Base-by-base conservation (phyloP, 805 yeast species). In the Hanseniaspora meyeri region DNA sequence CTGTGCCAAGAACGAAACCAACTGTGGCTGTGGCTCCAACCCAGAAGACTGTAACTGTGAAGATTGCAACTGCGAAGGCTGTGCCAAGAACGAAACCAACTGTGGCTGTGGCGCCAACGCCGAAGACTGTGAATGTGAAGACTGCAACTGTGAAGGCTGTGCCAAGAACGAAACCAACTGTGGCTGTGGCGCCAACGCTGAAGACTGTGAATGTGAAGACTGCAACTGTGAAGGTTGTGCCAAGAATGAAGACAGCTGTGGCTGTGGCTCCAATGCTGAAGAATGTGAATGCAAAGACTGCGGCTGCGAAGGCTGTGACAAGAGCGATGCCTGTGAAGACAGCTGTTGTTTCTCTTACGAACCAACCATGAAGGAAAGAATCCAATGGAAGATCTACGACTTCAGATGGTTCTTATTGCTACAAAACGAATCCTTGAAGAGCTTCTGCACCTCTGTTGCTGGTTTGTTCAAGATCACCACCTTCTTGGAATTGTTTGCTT, bases 311-410 rank as follows among this genome's bases (percentile, higher is more conserved):
- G 49, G 27, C 9, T 46, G 49, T 17, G 49, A 6, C 10, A 19
- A 42, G 6, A 17, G 31, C 11, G 45, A 3, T 14, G 32, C 4
- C 2, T 51, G 55, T 43, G 50, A 43, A 20, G 55, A 51, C 19
- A 20, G 45, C 16, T 51, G 55, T 29, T 51, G 42, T 43, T 51
- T 36, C 47, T 43, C 49, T 37, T 53, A 53, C 31, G 57, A 53
- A 32, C 57, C 57, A 46, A 53, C 50, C 19, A 31, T 53, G 8
- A 46, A 39, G 17, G 57, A 53, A 53, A 38, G 24, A 29, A n/a
- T 53, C 11, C 57, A 53, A 38, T 53, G 57, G 57, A 46, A 46
- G 34, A 45, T 53, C 12, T 53, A 53, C 20, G 57, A 53, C 42
- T 45, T 53, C 27, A 53, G 34, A 38, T 53, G 57, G 57, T 49